These are phyloP conservation scores for Saprolegnia diclina DNA, from an alignment of 352 stramenopile genomes.

Conservation along the genomic window DNA sequence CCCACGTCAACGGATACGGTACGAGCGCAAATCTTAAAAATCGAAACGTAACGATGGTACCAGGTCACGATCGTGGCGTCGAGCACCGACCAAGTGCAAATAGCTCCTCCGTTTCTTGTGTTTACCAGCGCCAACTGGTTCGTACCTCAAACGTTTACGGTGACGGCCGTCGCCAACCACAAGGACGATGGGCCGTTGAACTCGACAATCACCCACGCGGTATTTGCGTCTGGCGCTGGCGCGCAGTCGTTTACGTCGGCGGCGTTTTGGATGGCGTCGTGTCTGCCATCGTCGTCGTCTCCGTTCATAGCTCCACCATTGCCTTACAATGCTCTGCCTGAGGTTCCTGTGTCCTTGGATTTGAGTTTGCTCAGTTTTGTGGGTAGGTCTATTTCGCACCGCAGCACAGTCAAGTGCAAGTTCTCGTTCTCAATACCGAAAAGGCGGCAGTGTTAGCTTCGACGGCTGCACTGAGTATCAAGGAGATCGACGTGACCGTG, in stretches of 20 bases:
- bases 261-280: conserved; percentile 52
- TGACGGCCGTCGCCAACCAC: conserved; percentile 43
- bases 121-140: conserved; percentile 64
- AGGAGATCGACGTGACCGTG: conserved; percentile 31
- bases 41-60: neutral
- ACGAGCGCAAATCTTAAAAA: neutral
- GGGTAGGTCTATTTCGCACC: conserved; percentile 37
- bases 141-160: conserved; percentile 44
- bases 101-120: conserved; percentile 52
- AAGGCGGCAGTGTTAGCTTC: conserved; percentile 37
- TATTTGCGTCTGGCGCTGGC: conserved; percentile 24
- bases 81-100: conserved; percentile 39
- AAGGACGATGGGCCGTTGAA: conserved; percentile 38
- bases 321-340: conserved; percentile 61
- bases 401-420: conserved; percentile 41
- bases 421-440: conserved; percentile 49
- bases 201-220: conserved; percentile 45
- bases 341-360: conserved; percentile 26
- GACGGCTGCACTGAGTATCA: conserved; percentile 31
- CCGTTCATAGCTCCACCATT: conserved; percentile 28
- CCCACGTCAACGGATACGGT: conserved; percentile 32
- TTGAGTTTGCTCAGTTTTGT: neutral
- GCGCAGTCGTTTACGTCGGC: neutral
- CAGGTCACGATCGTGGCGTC: conserved; percentile 61
- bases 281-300: conserved; percentile 29